Evolutionary conservation across 306 rosid species (phyloP), one percentile per base, ranked within the genome.

Genomic region (Pyrus betulifolia): DNA sequence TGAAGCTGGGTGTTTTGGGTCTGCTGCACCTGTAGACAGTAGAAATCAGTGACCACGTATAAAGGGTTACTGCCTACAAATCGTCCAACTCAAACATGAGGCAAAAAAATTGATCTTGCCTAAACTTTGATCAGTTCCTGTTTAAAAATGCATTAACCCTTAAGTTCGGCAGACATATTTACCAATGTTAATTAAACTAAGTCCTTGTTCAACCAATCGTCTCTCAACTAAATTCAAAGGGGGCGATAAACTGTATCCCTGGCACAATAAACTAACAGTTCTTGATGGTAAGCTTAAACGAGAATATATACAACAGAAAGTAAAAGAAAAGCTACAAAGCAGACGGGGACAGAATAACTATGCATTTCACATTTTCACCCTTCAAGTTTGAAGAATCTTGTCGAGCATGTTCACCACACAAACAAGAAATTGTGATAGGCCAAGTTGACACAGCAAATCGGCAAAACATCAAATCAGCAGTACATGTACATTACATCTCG

Each of bases 1-100:
- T 45, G 85, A 40, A 30, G 86, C 76, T 22, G 89, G 85, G 30
- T 79, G 89, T 84, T 87, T 89, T 79, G 85, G 95, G 46, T 81
- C 83, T 67, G 80, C 58, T 25, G 72, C 81, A 74, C 92, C 97
- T 87, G 83, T 3, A 84, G 60, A 78, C n/a, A 46, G 13, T 25
- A 22, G 27, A 1, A 49, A 14, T 49, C 55, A 74, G 30, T 19
- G 18, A 78, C 31, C 40, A 71, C 72, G 71, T 28, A 33, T 1
- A 6, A 0, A 17, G 3, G 49, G 25, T 49, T 42, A 6, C 28
- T 11, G 60, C 60, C 23, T 51, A 27, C 5, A 21, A 61, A 44
- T 22, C 31, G 3, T 68, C 46, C n/a, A 55, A 55, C 46, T 35
- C 25, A 52, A 17, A 18, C 14, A 52, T 58, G 17, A 5, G 59